A percentile compares a stretch with the other conserved stretches of the same genome.
These are phyloP conservation scores for Geranium incanum DNA, from an alignment of 441 rosid species.

Conservation along the genomic window DNA sequence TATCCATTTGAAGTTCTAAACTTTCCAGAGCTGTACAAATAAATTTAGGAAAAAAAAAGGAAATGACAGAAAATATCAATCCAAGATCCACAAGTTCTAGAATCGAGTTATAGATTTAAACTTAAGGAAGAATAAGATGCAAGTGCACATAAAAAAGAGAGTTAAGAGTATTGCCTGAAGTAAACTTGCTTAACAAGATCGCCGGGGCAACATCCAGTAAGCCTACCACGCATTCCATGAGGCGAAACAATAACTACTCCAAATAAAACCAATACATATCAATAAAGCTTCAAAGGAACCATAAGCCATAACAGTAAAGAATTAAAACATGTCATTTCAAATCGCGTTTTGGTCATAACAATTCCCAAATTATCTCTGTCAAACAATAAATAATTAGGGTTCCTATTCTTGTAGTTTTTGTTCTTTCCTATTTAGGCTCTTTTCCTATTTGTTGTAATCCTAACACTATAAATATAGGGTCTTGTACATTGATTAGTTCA, in stretches of 20 bases:
- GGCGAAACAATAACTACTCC: slow-evolving; percentile 86
- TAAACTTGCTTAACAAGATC: slow-evolving; percentile 97
- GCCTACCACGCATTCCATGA: slow-evolving; percentile 94
- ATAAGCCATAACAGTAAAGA: slow-evolving; percentile 4
- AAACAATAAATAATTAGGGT: too few relatives aligned
- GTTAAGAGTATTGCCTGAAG: slow-evolving; percentile 42
- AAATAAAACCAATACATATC: slow-evolving; percentile 27
- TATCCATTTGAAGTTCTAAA: slow-evolving; percentile 49
- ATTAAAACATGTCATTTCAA: background rate
- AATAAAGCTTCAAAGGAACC: slow-evolving; percentile 22
- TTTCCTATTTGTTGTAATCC: too few relatives aligned
- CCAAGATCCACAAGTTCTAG: slow-evolving; percentile 10
- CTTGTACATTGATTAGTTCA: too few relatives aligned
- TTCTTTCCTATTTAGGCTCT: too few relatives aligned
- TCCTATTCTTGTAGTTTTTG: too few relatives aligned
- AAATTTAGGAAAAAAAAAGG: slow-evolving; percentile 8
- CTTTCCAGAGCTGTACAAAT: slow-evolving; percentile 56
- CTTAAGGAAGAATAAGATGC: slow-evolving; percentile 1
- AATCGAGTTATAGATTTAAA: background rate
- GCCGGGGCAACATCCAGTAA: slow-evolving; percentile 83
- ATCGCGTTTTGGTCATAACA: background rate
- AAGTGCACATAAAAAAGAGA: slow-evolving; percentile 7
- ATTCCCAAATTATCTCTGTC: background rate
- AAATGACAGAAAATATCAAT: slow-evolving; percentile 22
- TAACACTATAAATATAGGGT: too few relatives aligned